These are phyloP conservation scores for Gossypium ekmanianum DNA, from an alignment of 345 rosid genomes.

Conservation along the genomic window DNA sequence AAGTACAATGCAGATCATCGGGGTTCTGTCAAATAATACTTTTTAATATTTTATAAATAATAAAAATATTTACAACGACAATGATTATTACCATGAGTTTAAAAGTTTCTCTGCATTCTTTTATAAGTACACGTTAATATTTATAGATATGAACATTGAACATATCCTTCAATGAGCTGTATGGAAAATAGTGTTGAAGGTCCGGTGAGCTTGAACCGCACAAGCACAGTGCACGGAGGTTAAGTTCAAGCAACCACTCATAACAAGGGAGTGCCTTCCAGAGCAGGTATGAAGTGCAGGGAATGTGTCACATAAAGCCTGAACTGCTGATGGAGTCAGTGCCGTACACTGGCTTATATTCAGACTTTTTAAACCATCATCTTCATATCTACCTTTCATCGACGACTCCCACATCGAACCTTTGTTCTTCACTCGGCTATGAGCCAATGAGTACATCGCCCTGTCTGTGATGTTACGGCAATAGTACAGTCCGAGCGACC, in stretches of 20 bases:
- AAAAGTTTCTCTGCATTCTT: neutral
- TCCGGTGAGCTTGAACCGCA: slow-evolving; percentile 64
- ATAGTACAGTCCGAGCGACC: slow-evolving; percentile 80
- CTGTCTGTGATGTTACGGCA: slow-evolving; percentile 84
- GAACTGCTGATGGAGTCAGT: slow-evolving; percentile 89
- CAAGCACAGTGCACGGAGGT: slow-evolving; percentile 95
- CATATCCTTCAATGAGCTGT: slow-evolving; percentile 45
- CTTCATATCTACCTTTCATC: slow-evolving; percentile 42
- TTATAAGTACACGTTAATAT: neutral
- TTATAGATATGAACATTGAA: neutral
- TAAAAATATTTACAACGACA: neutral
- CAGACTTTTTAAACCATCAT: slow-evolving; percentile 80
- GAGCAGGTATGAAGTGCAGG: slow-evolving; percentile 98
- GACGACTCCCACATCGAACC: slow-evolving; percentile 55
- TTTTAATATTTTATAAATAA: neutral
- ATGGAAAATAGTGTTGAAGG: slow-evolving; percentile 32
- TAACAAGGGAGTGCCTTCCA: slow-evolving; percentile 89
- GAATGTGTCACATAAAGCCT: slow-evolving; percentile 85
- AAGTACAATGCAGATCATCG: neutral
- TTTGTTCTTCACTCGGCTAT: slow-evolving; percentile 63
- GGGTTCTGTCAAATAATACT: neutral
- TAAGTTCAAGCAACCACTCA: slow-evolving; percentile 88
- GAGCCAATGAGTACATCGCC: slow-evolving; percentile 81
- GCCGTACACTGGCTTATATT: slow-evolving; percentile 98
- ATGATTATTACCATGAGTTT: neutral